These are phyloP conservation scores for Reutealis trisperma DNA, from an alignment of 345 rosid species.

Conservation along the genomic window DNA sequence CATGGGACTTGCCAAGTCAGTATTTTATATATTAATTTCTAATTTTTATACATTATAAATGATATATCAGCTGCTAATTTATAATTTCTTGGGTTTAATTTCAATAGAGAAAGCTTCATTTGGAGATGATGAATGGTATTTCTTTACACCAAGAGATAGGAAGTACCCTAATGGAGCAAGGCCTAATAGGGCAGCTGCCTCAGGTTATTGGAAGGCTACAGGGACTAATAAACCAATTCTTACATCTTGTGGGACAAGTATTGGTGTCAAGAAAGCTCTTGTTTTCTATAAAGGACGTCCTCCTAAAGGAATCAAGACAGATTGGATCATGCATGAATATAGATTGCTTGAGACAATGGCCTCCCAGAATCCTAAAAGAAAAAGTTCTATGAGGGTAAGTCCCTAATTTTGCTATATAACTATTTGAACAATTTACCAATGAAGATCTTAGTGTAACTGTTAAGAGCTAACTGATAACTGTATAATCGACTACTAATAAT, in stretches of 20 bases:
- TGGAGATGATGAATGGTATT: constrained; percentile 40
- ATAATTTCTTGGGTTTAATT: background rate
- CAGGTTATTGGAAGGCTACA: constrained; percentile 35
- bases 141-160: constrained; percentile 43
- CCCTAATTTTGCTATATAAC: background rate
- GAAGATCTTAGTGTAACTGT: no score
- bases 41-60: no score
- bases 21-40: background rate
- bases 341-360: constrained; percentile 17
- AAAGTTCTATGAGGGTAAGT: constrained; percentile 25
- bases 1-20: constrained; percentile 62
- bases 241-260: background rate
- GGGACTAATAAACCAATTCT: constrained; percentile 26
- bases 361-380: constrained; percentile 10
- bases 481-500: no score
- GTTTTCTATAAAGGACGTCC: constrained; percentile 38
- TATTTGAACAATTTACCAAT: no score
- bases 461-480: no score
- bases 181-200: constrained; percentile 36
- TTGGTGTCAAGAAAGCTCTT: constrained; percentile 35
- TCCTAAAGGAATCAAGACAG: constrained; percentile 34
- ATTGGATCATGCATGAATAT: constrained; percentile 41
- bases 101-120: constrained; percentile 22
- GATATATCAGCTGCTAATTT: no score
- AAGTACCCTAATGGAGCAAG: constrained; percentile 41